A percentile compares a stretch with the other conserved stretches of the same genome.
Conservation (phyloP, 1,139 yeast genomes). For the Geotrichum klebahnii region DNA sequence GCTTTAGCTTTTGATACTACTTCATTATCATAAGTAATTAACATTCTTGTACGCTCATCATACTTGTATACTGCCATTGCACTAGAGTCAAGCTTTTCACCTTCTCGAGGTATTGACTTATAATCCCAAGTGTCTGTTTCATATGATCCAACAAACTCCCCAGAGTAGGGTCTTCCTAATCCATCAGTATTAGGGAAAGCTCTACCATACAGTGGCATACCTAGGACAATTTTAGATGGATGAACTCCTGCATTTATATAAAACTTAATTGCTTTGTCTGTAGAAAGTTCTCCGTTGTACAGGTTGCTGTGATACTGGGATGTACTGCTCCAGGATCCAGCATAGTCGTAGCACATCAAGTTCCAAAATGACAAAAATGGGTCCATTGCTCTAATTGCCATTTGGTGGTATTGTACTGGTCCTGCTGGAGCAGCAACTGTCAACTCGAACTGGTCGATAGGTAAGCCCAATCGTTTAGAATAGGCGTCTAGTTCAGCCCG, state of each 20-base stretch:
- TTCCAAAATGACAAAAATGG: slow-evolving; percentile 65
- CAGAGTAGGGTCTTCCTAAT: slow-evolving; percentile 46
- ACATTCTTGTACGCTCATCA: slow-evolving; percentile 40
- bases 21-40: slow-evolving; percentile 65
- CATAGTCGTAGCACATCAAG: slow-evolving; percentile 84
- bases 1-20: slow-evolving; percentile 58
- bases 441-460: slow-evolving; percentile 45
- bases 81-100: slow-evolving; percentile 46
- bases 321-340: slow-evolving; percentile 68
- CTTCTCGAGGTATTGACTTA: slow-evolving; percentile 48
- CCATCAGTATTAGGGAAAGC: slow-evolving; percentile 51
- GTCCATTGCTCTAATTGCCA: slow-evolving; percentile 54
- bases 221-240: slow-evolving; percentile 59
- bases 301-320: slow-evolving; percentile 72
- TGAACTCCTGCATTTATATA: slow-evolving; percentile 47
- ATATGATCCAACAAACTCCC: slow-evolving; percentile 50
- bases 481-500: slow-evolving; percentile 44
- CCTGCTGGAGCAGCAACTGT: slow-evolving; percentile 79
- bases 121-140: slow-evolving; percentile 56
- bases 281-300: slow-evolving; percentile 49
- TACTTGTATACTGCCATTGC: slow-evolving; percentile 60
- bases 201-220: slow-evolving; percentile 88
- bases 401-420: slow-evolving; percentile 42
- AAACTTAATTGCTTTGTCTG: slow-evolving; percentile 47
- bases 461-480: slow-evolving; percentile 35